Percentiles rank a stretch among this genome's conserved stretches.
Evolutionary conservation across 345 rosid genomes (phyloP).

Genomic region (Salix caprea): DNA sequence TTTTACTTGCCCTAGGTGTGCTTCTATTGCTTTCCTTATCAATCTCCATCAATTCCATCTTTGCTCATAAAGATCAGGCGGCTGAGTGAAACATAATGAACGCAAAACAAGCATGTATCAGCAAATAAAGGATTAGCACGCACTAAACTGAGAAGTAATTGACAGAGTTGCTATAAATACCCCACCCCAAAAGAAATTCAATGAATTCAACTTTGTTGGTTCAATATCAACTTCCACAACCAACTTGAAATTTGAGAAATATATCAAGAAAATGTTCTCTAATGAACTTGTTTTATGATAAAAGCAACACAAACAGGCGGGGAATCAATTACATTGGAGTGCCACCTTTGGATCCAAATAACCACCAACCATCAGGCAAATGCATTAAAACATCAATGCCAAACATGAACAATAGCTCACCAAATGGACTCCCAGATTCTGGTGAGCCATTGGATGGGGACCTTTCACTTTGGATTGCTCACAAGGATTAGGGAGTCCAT

Average conservation of each 20-base stretch:
- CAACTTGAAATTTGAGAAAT: not conserved
- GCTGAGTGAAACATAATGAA: not conserved
- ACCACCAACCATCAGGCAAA: not conserved
- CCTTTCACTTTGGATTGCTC: too few species aligned
- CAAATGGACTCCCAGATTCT: too few species aligned
- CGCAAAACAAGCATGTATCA: not conserved
- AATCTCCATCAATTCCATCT: slow-evolving; percentile 32
- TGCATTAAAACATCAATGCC: too few species aligned
- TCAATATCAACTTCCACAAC: not conserved
- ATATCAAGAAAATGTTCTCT: not conserved
- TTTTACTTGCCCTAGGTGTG: slow-evolving; percentile 23
- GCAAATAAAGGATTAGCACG: not conserved
- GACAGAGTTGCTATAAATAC: too few species aligned
- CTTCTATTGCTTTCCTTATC: slow-evolving; percentile 30
- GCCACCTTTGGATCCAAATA: not conserved
- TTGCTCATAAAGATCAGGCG: not conserved
- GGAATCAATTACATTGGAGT: not conserved
- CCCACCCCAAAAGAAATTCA: not conserved
- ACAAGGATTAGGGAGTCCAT: too few species aligned
- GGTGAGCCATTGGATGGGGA: too few species aligned
- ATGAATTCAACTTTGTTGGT: not conserved
- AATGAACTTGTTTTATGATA: not conserved
- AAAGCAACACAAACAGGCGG: not conserved
- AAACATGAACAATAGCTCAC: too few species aligned
- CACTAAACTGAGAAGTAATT: too few species aligned